Evolutionary conservation across 1,284 basidiomycete species (phyloP).

Genomic region (Trametes versicolor): DNA sequence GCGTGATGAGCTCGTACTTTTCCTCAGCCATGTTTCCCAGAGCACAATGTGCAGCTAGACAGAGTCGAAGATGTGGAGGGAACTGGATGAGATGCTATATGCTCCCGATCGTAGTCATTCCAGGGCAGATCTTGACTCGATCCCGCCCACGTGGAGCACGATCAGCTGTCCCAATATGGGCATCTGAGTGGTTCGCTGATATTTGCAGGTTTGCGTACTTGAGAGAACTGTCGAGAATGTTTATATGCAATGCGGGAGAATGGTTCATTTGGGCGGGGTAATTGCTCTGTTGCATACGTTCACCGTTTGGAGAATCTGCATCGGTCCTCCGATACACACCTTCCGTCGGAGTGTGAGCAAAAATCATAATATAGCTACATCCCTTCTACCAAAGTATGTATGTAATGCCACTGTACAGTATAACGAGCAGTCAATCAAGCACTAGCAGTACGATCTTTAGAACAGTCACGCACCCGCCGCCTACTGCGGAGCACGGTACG

Average conservation of each 20-base stretch:
- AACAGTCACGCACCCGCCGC: background rate
- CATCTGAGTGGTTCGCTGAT: background rate
- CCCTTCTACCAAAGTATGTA: constrained; percentile 16
- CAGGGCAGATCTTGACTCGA: constrained; percentile 25
- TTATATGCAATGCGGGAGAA: no score
- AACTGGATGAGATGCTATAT: background rate
- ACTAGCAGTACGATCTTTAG: background rate
- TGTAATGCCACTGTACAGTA: constrained; percentile 20
- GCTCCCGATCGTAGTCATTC: background rate
- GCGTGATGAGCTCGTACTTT: constrained; percentile 88
- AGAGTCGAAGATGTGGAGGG: background rate
- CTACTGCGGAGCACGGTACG: constrained; percentile 32
- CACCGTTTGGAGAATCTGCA: background rate
- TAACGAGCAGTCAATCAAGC: background rate
- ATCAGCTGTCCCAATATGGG: constrained; percentile 20
- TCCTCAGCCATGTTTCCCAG: constrained; percentile 54
- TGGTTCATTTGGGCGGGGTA: no score
- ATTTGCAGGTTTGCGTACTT: background rate
- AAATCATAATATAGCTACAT: constrained; percentile 28
- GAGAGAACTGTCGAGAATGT: background rate
- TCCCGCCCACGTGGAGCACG: constrained; percentile 21
- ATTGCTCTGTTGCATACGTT: no score
- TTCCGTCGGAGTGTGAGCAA: background rate
- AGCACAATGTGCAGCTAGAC: background rate
- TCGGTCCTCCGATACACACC: no score